Conservation (phyloP, 2,329 filamentous ascomycete species). For the Monilinia laxa region DNA sequence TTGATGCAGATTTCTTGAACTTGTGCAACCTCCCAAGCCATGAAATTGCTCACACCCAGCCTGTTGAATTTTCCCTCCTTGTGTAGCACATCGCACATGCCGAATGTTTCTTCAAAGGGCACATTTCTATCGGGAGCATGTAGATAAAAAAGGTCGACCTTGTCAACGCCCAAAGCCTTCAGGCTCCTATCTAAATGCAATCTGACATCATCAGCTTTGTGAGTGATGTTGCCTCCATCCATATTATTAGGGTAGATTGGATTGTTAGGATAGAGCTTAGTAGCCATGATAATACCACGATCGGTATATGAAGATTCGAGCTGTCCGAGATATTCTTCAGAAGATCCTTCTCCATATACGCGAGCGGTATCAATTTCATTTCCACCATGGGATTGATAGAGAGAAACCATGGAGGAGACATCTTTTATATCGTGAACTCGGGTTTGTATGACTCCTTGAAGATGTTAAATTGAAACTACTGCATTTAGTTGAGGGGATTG, state of each 20-base stretch:
- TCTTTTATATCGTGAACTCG: constrained; percentile 45
- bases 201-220: constrained; percentile 52
- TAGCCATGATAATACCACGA: constrained; percentile 61
- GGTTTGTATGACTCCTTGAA: constrained; percentile 34
- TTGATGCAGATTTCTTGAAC: constrained; percentile 39
- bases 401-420: constrained; percentile 60
- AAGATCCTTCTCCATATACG: constrained; percentile 61
- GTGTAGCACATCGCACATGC: constrained; percentile 40
- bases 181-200: constrained; percentile 51
- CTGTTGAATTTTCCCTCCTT: constrained; percentile 42
- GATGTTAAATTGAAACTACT: not conserved
- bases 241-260: constrained; percentile 27
- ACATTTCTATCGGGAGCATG: constrained; percentile 37
- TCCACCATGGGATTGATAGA: constrained; percentile 65
- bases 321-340: constrained; percentile 60
- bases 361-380: constrained; percentile 70
- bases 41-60: constrained; percentile 63
- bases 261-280: constrained; percentile 47
- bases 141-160: constrained; percentile 37
- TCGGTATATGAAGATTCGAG: constrained; percentile 57
- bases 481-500: not conserved
- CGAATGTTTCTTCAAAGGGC: constrained; percentile 37
- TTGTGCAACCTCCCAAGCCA: constrained; percentile 40
- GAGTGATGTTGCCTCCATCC: constrained; percentile 34
- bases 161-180: constrained; percentile 54